phyloP scores from a whole-genome alignment of 331 rosid genomes.

The Malus hybrid region DNA sequence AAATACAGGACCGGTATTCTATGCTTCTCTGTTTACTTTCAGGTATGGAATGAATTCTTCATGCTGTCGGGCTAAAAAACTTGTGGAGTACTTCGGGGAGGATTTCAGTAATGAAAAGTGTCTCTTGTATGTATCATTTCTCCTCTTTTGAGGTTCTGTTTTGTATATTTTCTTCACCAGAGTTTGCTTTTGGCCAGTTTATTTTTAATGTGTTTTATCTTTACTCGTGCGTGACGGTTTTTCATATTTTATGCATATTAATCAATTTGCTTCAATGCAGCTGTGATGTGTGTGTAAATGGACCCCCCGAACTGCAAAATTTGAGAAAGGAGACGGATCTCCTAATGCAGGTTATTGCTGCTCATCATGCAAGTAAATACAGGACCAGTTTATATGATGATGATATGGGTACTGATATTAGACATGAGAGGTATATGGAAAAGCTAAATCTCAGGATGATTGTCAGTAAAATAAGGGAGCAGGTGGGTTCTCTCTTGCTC shows the following conservation, averaged over 20 bases:
- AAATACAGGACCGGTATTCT: neutral
- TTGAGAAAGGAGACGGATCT: constrained; percentile 64
- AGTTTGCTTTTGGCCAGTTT: neutral
- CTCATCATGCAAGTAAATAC: constrained; percentile 45
- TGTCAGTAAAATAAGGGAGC: constrained; percentile 71
- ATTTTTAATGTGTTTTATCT: neutral
- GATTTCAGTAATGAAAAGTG: constrained; percentile 53
- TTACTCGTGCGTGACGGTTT: neutral
- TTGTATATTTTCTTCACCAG: neutral
- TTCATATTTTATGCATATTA: neutral
- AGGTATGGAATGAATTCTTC: constrained; percentile 87
- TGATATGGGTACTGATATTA: constrained; percentile 17
- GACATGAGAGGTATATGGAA: constrained; percentile 21
- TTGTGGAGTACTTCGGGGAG: constrained; percentile 90
- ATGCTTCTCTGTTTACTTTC: constrained; percentile 6
- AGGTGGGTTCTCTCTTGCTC: constrained; percentile 30
- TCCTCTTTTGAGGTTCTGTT: neutral
- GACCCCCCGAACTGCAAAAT: constrained; percentile 69
- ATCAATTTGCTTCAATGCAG: constrained; percentile 29
- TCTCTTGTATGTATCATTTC: constrained; percentile 50
- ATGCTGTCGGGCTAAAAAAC: constrained; percentile 67
- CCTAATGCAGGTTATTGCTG: constrained; percentile 53
- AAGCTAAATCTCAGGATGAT: constrained; percentile 48
- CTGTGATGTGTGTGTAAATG: constrained; percentile 76
- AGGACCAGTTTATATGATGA: constrained; percentile 31